phyloP scores from a whole-genome alignment of 2,329 filamentous ascomycete genomes.

The Microdochium nivale region DNA sequence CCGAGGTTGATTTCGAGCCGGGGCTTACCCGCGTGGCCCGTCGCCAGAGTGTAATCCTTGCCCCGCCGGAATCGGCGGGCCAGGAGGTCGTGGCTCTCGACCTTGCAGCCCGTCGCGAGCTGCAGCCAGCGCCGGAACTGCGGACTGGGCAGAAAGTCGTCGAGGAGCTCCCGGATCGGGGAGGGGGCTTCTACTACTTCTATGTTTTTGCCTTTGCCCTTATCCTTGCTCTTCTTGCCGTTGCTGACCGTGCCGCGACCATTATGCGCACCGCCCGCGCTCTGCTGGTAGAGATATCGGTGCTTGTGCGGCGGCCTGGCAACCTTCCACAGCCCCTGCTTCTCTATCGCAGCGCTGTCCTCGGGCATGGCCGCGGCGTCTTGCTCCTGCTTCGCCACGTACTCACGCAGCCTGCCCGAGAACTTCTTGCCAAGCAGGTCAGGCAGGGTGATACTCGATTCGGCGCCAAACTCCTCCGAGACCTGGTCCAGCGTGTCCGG shows the following conservation, averaged over 20 bases:
- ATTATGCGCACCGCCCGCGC: conserved; percentile 12
- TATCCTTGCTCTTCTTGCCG: not conserved
- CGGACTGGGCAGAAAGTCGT: conserved; percentile 73
- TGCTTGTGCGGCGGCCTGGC: conserved; percentile 92
- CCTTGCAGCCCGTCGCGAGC: conserved; percentile 65
- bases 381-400: conserved; percentile 59
- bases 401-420: conserved; percentile 58
- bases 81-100: conserved; percentile 70
- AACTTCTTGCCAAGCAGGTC: conserved; percentile 75
- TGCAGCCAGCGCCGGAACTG: conserved; percentile 88
- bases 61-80: conserved; percentile 81
- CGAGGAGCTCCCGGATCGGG: conserved; percentile 68
- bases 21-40: conserved; percentile 67
- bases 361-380: conserved; percentile 32
- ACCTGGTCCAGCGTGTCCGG: conserved; percentile 85
- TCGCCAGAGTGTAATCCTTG: conserved; percentile 87
- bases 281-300: conserved; percentile 75
- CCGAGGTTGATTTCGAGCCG: conserved; percentile 82
- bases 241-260: not conserved
- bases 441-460: conserved; percentile 76
- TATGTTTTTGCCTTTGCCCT: conserved; percentile 5
- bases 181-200: conserved; percentile 30
- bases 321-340: conserved; percentile 58
- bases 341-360: conserved; percentile 47
- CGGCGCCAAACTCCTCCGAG: conserved; percentile 68